Base-by-base conservation (phyloP, 169 alveolate species). In the Plasmodium yoelii region DNA sequence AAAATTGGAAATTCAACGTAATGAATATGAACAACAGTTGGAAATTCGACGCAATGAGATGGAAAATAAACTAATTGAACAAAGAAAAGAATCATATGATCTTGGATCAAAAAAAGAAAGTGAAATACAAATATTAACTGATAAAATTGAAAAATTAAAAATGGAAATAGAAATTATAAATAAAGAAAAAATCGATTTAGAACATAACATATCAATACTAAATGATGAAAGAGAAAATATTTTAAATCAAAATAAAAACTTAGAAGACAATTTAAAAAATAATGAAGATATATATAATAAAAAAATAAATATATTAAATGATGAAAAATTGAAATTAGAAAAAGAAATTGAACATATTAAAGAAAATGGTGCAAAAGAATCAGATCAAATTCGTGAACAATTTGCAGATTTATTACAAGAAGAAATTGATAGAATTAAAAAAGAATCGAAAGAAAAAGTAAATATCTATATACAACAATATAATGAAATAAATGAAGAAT, bases 331-430 rank as follows among this genome's bases (percentile, higher is more conserved):
- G 6, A 86, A 86, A 70, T 15, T 86, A 24, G 82, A 86, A 24
- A 71, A 86, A 10, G 87, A 86, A 49, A 68, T 69, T 12, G 10
- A 70, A 51, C 53, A 59, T 59, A 57, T 86, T 1, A 13, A 26
- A 71, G 47, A 70, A 70, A 59, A 86, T 3, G 26, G 42, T 26
- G 26, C 24, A 69, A 68, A 70, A 51, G 87, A 86, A 34, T 69
- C 91, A n/a, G 91, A 86, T 44, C 19, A 86, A 39, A 70, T 65
- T 47, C 15, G 87, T 59, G 91, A 86, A 86, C 24, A 86, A 44
- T 86, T 70, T 70, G 91, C 69, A 9, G 87, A 86, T 7, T 24
- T 86, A 12, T 34, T 86, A 70, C 73, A 86, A 61, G 87, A 49
- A 46, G 91, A 86, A 42, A 86, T 86, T 26, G 53, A 86, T 56